These are phyloP conservation scores for Clarireedia hainanense DNA, from an alignment of 2,329 filamentous ascomycete genomes.

Conservation along the genomic window DNA sequence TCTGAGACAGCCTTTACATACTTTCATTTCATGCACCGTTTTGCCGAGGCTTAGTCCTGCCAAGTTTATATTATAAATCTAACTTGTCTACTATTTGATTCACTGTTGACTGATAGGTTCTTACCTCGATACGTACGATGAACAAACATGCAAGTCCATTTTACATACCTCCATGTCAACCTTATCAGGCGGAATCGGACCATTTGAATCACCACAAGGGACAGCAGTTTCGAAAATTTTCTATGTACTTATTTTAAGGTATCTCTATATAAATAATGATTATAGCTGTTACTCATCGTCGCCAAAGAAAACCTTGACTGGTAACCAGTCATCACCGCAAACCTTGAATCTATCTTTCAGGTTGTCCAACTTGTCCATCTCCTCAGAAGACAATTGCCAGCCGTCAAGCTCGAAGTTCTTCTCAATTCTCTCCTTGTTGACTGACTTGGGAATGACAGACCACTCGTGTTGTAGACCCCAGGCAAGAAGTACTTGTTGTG, in stretches of 20 bases:
- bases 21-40: too few species aligned
- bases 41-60: too few species aligned
- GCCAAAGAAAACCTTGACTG: constrained; percentile 73
- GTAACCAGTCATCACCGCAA: constrained; percentile 66
- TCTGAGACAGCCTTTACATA: too few species aligned
- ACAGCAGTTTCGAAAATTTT: neutral
- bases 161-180: too few species aligned
- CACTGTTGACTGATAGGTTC: too few species aligned
- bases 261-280: constrained; percentile 34
- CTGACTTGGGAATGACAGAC: constrained; percentile 80
- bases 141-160: too few species aligned
- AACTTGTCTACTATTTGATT: too few species aligned
- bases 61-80: too few species aligned
- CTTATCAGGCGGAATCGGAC: neutral
- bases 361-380: constrained; percentile 53
- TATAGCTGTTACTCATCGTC: constrained; percentile 52
- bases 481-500: constrained; percentile 68
- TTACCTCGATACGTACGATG: too few species aligned
- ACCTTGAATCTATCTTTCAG: constrained; percentile 65
- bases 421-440: constrained; percentile 65
- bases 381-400: constrained; percentile 64
- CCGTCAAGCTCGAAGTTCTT: constrained; percentile 69
- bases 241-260: constrained; percentile 3
- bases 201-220: neutral
- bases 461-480: constrained; percentile 79